Evolutionary conservation across 2,329 filamentous ascomycete species (phyloP).

Genomic region (Fusarium irregulare): DNA sequence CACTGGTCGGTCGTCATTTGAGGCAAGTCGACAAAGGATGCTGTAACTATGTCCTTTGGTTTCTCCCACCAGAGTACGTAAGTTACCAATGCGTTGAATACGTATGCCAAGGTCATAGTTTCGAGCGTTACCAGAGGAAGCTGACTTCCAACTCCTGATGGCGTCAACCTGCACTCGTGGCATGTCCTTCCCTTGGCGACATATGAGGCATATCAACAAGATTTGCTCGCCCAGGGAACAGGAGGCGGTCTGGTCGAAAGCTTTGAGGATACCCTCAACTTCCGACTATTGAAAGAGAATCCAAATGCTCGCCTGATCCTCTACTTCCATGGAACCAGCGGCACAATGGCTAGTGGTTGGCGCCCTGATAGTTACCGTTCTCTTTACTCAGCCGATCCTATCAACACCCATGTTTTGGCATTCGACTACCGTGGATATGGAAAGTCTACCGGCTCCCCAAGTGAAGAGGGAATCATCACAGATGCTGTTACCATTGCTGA

Average conservation of each 20-base stretch:
- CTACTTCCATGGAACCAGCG: conserved; percentile 67
- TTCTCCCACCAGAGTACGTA: too few species aligned
- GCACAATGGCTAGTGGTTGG: conserved; percentile 66
- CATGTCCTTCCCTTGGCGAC: conserved; percentile 73
- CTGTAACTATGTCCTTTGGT: too few species aligned
- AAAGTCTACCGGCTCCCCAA: conserved; percentile 62
- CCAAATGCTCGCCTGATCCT: conserved; percentile 58
- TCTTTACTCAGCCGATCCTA: conserved; percentile 61
- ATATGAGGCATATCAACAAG: conserved; percentile 58
- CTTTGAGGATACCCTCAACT: conserved; percentile 47
- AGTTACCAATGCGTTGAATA: too few species aligned
- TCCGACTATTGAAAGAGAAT: conserved; percentile 58
- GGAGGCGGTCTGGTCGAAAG: conserved; percentile 6
- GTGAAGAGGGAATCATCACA: conserved; percentile 63
- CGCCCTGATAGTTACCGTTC: conserved; percentile 67
- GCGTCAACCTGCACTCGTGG: conserved; percentile 76
- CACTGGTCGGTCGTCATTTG: too few species aligned
- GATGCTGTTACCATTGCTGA: conserved; percentile 65
- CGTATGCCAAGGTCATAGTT: too few species aligned
- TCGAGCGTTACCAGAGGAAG: too few species aligned
- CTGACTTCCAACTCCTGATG: conserved; percentile 64
- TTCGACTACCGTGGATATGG: conserved; percentile 74
- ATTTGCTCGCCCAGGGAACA: conserved; percentile 46
- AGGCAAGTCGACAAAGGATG: too few species aligned
- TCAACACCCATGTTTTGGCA: conserved; percentile 66